A percentile compares a stretch with the other conserved stretches of the same genome.
Conservation (phyloP, 1,284 basidiomycete genomes). For the Rhodotorula glutinis region DNA sequence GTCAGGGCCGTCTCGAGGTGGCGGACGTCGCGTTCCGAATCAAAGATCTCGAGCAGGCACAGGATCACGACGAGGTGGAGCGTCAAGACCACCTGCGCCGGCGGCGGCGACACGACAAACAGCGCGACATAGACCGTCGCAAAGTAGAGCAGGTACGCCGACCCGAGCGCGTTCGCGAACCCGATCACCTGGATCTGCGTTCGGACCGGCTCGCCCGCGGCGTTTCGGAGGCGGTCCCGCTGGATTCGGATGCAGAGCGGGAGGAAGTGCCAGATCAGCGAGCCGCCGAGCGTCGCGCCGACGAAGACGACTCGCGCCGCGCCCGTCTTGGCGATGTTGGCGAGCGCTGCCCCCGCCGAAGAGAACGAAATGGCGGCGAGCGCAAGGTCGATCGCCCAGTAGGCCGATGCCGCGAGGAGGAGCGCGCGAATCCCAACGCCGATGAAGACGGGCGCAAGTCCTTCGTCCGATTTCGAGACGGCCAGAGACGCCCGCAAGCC, state of each 20-base stretch:
- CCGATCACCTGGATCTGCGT: slow-evolving; percentile 69
- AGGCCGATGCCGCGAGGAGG: slow-evolving; percentile 60
- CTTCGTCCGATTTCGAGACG: slow-evolving; percentile 70
- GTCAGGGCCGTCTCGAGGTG: slow-evolving; percentile 19
- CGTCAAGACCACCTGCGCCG: slow-evolving; percentile 73
- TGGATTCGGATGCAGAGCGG: slow-evolving; percentile 70
- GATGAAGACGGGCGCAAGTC: slow-evolving; percentile 64
- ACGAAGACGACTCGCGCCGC: slow-evolving; percentile 62
- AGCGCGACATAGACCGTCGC: slow-evolving; percentile 61
- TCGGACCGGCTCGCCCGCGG: slow-evolving; percentile 45
- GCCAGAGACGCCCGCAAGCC: slow-evolving; percentile 60
- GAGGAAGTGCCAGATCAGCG: slow-evolving; percentile 64
- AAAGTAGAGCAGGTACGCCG: slow-evolving; percentile 79
- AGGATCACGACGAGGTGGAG: slow-evolving; percentile 64
- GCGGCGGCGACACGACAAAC: slow-evolving; percentile 70
- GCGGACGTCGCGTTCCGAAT: slow-evolving; percentile 70
- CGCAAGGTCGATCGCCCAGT: slow-evolving; percentile 75
- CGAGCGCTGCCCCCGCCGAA: slow-evolving; percentile 2
- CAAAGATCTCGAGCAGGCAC: slow-evolving; percentile 70
- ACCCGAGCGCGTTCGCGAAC: slow-evolving; percentile 85
- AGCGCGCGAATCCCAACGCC: slow-evolving; percentile 59
- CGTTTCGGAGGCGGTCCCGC: slow-evolving; percentile 45
- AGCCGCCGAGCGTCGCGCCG: slow-evolving; percentile 57
- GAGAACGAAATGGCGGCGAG: slow-evolving; percentile 13
- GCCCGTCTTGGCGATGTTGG: slow-evolving; percentile 58